Base-by-base conservation (phyloP, 768 basidiomycete genomes). In the Suillus discolor region DNA sequence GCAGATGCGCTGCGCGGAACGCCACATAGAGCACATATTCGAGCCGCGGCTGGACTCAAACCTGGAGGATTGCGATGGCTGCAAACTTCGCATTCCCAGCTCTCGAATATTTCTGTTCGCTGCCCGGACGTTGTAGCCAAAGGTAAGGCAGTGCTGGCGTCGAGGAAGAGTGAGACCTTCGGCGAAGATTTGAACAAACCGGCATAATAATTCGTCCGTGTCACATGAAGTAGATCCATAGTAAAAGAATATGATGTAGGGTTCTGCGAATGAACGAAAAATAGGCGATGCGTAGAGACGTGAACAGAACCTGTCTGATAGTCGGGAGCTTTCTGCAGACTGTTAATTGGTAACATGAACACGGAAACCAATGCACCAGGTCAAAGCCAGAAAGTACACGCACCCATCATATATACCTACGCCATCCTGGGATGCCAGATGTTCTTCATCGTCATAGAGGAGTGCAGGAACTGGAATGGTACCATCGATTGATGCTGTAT, bases 391-490 rank as follows among this genome's bases (percentile, higher is more conserved):
- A 70, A 38, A 65, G 45, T 36, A 79, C 18, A 42, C 89, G 67
- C 75, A 96, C 96, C 94, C 94, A 69, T 96, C 90, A 72, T 99
- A 99, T 63, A 99, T 89, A 1, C 96, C 96, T 6, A 98, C 89
- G 61, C 80, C 80, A 54, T 94, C 91, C 73, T 94, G 93, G 54
- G 84, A 86, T 8, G 86, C 82, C 2, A 92, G 78, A 38, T 92
- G 79, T 54, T 87, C 87, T 77, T 99, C 97, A 64, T 95, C 93
- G 16, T 85, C 82, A 72, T 93, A 95, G 0, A 96, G 81, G 18
- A 93, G 80, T 1, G 92, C 93, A 28, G 82, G 82, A 18, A 94
- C 80, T 6, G 94, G 93, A 49, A 94, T 92, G 0, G 89, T 87
- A 25, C 92, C 92, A 68, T 94, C 92, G 6, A 92, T 80, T 28